Conservation (phyloP, 768 basidiomycete genomes). For the Tylopilus rubrobrunneus region DNA sequence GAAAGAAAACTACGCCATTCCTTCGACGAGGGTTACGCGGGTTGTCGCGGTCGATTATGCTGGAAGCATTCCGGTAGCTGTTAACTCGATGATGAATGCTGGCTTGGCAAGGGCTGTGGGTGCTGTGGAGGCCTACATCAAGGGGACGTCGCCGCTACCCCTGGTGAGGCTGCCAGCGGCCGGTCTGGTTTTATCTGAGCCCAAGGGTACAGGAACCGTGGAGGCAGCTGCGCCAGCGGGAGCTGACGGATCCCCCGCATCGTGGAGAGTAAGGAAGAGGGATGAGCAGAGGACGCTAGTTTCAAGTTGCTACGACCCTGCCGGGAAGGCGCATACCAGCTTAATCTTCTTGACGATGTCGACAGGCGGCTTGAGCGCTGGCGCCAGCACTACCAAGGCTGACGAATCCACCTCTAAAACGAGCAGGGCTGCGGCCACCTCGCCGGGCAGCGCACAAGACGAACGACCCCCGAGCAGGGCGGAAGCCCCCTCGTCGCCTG, state of each 20-base stretch:
- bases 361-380: neutral
- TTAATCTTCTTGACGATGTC: conserved; percentile 44
- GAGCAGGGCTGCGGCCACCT: conserved; percentile 35
- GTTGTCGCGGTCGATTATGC: conserved; percentile 84
- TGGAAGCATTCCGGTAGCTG: conserved; percentile 77
- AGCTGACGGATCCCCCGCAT: conserved; percentile 24
- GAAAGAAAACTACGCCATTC: conserved; percentile 90
- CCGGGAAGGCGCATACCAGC: conserved; percentile 48
- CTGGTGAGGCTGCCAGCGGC: conserved; percentile 65
- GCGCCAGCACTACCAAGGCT: conserved; percentile 13
- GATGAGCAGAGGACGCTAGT: conserved; percentile 59
- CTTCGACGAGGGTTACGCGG: conserved; percentile 84
- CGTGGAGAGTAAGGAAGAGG: conserved; percentile 58
- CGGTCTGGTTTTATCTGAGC: conserved; percentile 55
- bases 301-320: conserved; percentile 49
- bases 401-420: conserved; percentile 41
- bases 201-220: conserved; percentile 35
- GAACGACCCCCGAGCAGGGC: conserved; percentile 8
- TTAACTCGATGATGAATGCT: conserved; percentile 83
- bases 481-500: conserved; percentile 24
- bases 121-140: conserved; percentile 70
- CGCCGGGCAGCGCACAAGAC: conserved; percentile 14
- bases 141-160: conserved; percentile 60
- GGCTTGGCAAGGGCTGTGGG: conserved; percentile 69
- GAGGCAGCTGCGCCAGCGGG: conserved; percentile 31